A percentile compares a stretch with the other conserved stretches of the same genome.
Evolutionary conservation across 352 stramenopile genomes (phyloP).

Genomic region (Poterioochromonas sp.): DNA sequence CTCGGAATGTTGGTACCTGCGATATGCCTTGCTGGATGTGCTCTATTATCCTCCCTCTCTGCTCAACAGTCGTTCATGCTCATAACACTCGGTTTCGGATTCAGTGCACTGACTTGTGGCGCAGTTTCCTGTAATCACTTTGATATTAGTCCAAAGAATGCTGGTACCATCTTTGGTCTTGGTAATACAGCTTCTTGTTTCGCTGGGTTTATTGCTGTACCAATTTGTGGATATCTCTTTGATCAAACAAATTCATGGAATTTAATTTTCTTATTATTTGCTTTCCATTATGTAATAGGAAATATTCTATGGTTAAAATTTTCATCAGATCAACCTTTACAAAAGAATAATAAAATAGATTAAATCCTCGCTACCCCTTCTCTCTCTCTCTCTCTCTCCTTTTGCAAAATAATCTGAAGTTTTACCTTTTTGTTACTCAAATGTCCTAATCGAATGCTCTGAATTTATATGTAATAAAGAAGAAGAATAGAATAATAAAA

Average conservation of each 20-base stretch:
- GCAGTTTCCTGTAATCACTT: slow-evolving; percentile 42
- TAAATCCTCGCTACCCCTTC: too few species aligned
- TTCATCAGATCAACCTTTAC: background rate
- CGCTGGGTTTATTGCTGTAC: slow-evolving; percentile 39
- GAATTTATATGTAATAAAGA: too few species aligned
- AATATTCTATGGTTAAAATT: slow-evolving; percentile 21
- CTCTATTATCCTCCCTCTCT: background rate
- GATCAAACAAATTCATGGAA: slow-evolving; percentile 42
- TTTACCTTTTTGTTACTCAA: too few species aligned
- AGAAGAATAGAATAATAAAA: too few species aligned
- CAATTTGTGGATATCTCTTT: slow-evolving; percentile 37
- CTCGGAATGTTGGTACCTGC: slow-evolving; percentile 40
- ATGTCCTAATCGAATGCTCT: too few species aligned
- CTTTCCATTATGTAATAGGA: slow-evolving; percentile 41
- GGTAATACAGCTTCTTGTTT: slow-evolving; percentile 43
- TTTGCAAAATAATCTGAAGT: too few species aligned
- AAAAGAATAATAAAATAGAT: background rate
- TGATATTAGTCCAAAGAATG: slow-evolving; percentile 39
- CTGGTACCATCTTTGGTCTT: slow-evolving; percentile 40
- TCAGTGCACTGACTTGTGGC: slow-evolving; percentile 40
- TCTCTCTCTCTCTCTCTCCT: too few species aligned
- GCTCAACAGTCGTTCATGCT: slow-evolving; percentile 31
- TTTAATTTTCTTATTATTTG: slow-evolving; percentile 40
- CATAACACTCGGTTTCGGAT: slow-evolving; percentile 37
- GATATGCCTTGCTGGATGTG: slow-evolving; percentile 20